Evolutionary conservation across 2,329 filamentous ascomycete genomes (phyloP).

Genomic region (Coniochaeta hoffmannii): DNA sequence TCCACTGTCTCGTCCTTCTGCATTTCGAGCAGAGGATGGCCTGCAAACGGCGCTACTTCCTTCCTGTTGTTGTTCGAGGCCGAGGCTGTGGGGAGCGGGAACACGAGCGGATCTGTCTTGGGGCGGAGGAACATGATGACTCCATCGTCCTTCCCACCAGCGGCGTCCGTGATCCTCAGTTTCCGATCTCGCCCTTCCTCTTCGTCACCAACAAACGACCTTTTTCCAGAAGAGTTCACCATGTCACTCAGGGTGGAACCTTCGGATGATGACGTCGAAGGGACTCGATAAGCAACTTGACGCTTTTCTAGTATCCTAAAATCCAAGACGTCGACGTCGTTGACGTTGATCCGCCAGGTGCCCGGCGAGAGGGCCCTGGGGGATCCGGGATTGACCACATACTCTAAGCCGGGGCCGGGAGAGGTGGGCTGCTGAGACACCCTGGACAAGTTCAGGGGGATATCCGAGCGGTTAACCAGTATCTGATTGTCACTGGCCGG

Average conservation of each 20-base stretch:
- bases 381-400: conserved; percentile 31
- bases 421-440: conserved; percentile 31
- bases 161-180: conserved; percentile 23
- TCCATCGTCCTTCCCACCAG: conserved; percentile 20
- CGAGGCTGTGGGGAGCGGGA: conserved; percentile 40
- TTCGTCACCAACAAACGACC: conserved; percentile 37
- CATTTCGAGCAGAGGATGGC: conserved; percentile 45
- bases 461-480: conserved; percentile 46
- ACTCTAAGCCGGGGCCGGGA: conserved; percentile 17
- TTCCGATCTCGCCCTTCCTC: conserved; percentile 35
- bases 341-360: conserved; percentile 49
- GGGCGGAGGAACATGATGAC: conserved; percentile 48
- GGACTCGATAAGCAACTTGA: conserved; percentile 26
- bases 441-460: conserved; percentile 42
- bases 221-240: conserved; percentile 41
- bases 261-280: conserved; percentile 22
- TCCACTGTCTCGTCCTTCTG: conserved; percentile 40
- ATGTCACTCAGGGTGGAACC: conserved; percentile 17
- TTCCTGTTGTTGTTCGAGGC: conserved; percentile 33
- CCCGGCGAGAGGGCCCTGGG: conserved; percentile 43
- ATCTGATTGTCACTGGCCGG: conserved; percentile 51
- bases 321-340: conserved; percentile 42
- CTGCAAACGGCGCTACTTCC: conserved; percentile 36
- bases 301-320: conserved; percentile 52
- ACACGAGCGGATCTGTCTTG: conserved; percentile 41